Base-by-base conservation (phyloP, 192 early-diverging fungal genomes). In the Podila horticola region DNA sequence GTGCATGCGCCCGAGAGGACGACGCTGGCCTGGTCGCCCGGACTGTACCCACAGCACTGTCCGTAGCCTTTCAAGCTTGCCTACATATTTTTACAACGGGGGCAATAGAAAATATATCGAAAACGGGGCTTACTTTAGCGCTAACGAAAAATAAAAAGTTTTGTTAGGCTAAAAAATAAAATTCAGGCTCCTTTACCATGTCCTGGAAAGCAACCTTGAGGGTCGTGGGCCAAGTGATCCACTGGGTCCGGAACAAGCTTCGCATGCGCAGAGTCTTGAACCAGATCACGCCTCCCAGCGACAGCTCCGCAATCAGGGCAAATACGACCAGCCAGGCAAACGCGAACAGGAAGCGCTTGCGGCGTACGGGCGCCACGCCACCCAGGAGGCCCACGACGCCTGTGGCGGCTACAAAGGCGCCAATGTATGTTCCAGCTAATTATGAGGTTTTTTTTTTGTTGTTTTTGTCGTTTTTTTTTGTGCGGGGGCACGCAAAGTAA, bases 221-320 rank as follows among this genome's bases (percentile, higher is more conserved):
- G 2, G 58, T 13, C 19, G 66, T 48, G 31, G 51, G 13, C 84
- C 71, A 85, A 3, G 13, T 59, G 3, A 57, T 3, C 84, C 84
- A 85, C 13, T 77, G 71, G 8, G 67, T 38, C 5, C 49, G 58
- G 69, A 70, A 82, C 3, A 72, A 58, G 62, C 69, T 67, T 20
- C 79, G 58, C 81, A 82, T 82, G 17, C 75, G 30, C 20, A 85
- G 45, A 24, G 84, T 85, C 41, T 76, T 72, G 72, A 85, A 85
- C 84, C 84, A 85, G 65, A 85, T 82, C 9, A 64, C 58, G 5
- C 71, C 84, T 0, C 84, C 84, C 28, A 85, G 58, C 15, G 58
- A 52, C 49, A 85, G 55, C 24, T 82, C 67, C 20, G 71, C 67
- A 5, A 82, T 49, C 61, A 79, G 60, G 48, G 66, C 77, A 10